Base-by-base conservation (phyloP, 202 grass and related monocot species). In the Carex arenaria region DNA sequence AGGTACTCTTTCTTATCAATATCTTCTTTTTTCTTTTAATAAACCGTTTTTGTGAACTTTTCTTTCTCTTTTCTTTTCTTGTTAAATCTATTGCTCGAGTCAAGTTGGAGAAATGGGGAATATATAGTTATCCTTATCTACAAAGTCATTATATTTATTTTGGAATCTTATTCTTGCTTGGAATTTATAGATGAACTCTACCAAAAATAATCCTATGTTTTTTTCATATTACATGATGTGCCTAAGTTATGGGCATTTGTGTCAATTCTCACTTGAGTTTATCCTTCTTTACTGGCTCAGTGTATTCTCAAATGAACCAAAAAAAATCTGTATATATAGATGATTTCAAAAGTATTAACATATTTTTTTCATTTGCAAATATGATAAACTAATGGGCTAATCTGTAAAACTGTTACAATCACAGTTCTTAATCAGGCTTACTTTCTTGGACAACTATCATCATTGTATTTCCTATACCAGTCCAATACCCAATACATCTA, bases 1-100 rank as follows among this genome's bases (percentile, higher is more conserved):
- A 93, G 95, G 95, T 98, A 90, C 80, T 90, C 57, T 15, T 56
- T 12, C 47, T 52, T 11, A 82, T 11, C 36, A 63, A 30, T 20
- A 36, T 79, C 42, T 66, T 49, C 22, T 71, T 42, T 13, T 19
- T 9, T 69, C 10, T 71, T 69, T 1, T 3, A 14, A 71, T 38
- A 57, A 84, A 83, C 80, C 36, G 43, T 89, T 71, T 71, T 32
- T 65, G 34, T 40, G 31, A 61, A 32, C 18, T 53, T 56, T 69
- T 19, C 54, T 81, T 51, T 61, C 19, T 26, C 26, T 26, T 61
- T 18, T 61, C 22, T 61, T 71, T 9, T 45, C 82, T 28, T 74
- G 80, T 13, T 84, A 64, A 73, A 17, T 68, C 20, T 82, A 15
- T 82, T 52, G 4, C 67, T 51, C 7, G 63, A 11, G 11, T 61